A percentile compares a stretch with the other conserved stretches of the same genome.
Evolutionary conservation across 495 filamentous ascomycete genomes (phyloP).

Genomic region (Aspergillus sclerotiicarbonarius): DNA sequence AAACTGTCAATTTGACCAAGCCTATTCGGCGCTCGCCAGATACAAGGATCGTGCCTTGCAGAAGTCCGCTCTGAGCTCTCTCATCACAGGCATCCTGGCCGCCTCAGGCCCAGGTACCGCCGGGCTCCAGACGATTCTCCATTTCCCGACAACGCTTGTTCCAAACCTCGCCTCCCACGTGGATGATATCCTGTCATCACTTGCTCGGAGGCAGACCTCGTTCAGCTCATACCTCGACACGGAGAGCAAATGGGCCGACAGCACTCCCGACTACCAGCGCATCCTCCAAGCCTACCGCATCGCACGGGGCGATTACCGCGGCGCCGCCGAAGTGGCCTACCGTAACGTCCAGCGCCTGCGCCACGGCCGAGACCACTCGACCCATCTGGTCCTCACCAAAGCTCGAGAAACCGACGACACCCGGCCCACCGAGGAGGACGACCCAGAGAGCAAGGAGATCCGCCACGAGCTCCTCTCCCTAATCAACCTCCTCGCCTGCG

Average conservation of each 20-base stretch:
- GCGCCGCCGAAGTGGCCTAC: constrained; percentile 76
- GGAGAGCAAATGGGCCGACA: constrained; percentile 29
- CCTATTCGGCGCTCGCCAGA: constrained; percentile 72
- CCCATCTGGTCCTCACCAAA: constrained; percentile 37
- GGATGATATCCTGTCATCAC: constrained; percentile 69
- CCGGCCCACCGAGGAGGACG: constrained; percentile 52
- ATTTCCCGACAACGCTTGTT: constrained; percentile 61
- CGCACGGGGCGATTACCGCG: constrained; percentile 78
- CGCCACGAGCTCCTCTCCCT: constrained; percentile 70
- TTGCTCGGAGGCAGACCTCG: constrained; percentile 38
- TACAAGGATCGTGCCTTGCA: constrained; percentile 69
- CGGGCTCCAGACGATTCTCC: constrained; percentile 60
- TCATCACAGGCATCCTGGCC: constrained; percentile 70
- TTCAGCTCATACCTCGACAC: constrained; percentile 36
- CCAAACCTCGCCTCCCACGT: constrained; percentile 71
- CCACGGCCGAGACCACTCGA: constrained; percentile 48
- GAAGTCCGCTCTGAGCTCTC: constrained; percentile 57
- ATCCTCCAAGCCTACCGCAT: constrained; percentile 89
- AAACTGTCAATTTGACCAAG: constrained; percentile 74
- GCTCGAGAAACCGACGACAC: constrained; percentile 48
- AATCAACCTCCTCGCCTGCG: constrained; percentile 84
- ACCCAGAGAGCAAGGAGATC: constrained; percentile 54
- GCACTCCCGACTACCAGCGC: constrained; percentile 61
- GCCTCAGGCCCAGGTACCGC: constrained; percentile 55
- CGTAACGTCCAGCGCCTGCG: constrained; percentile 59